Base-by-base conservation (phyloP, 805 yeast species). In the Spathaspora passalidarum region DNA sequence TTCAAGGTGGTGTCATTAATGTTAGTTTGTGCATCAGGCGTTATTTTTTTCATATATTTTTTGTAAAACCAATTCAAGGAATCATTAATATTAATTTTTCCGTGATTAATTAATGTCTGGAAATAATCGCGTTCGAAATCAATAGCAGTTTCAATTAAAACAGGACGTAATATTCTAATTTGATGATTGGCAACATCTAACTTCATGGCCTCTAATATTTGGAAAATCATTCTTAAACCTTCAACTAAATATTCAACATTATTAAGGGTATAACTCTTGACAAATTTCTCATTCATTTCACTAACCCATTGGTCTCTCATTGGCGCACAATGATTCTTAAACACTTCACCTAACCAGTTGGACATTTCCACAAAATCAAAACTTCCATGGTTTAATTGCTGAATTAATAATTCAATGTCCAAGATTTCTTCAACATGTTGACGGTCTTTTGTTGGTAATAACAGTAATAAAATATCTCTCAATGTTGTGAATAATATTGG, bases 101-200 rank as follows among this genome's bases (percentile, higher is more conserved):
- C 74, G 48, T 79, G 81, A 45, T 54, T 58, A 18, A 78, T 67
- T 49, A 80, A 68, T 50, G 73, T 79, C 45, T 68, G 69, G 61
- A 85, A 88, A 66, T 89, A 89, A 62, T 88, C 96, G 56, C 82
- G 82, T 67, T 91, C 98, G 58, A 91, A 88, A 49, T 86, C 91
- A 10, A 86, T 85, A 2, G 96, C 94, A 29, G 94, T 87, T 56
- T 88, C 90, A 47, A 89, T 80, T 40, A 92, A 72, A 2, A 86
- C 84, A 2, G 96, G 96, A 57, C 97, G 76, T 44, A 90, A 70
- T 17, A 88, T 81, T 53, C 96, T 76, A 45, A 92, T 88, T 66
- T 91, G 97, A 61, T 91, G 96, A 66, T 91, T 91, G 13, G 97
- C 96, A 46, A 90, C 94, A 59, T 92, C 97, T 50, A 91, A 73